These are phyloP conservation scores for Metarhizium humberi DNA, from an alignment of 2,329 filamentous ascomycete genomes.

Conservation along the genomic window DNA sequence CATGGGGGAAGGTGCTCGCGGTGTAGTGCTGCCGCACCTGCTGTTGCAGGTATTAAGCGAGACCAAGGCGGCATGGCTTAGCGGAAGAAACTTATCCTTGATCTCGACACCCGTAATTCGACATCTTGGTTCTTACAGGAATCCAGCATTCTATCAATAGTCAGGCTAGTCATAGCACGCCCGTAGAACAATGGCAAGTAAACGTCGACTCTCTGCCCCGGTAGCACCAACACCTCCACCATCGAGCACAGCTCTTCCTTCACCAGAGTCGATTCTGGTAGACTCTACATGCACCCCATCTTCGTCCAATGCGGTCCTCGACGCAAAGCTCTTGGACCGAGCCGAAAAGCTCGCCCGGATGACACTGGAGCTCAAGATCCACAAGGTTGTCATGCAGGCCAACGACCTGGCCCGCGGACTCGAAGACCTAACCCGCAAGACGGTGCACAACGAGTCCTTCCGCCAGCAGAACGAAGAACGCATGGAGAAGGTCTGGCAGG, in stretches of 20 bases:
- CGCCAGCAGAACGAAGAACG: constrained; percentile 19
- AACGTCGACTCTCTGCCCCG: constrained; percentile 6
- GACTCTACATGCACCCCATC: neutral
- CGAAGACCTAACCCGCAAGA: constrained; percentile 14
- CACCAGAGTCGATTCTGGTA: neutral
- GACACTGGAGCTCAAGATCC: constrained; percentile 27
- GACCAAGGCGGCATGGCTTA: neutral
- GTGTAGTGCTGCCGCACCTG: neutral
- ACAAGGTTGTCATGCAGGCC: constrained; percentile 16
- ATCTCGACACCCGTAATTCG: neutral
- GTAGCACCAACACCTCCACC: neutral
- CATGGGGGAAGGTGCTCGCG: neutral
- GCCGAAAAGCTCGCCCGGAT: constrained; percentile 26
- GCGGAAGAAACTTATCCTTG: too few relatives aligned
- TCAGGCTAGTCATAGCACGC: neutral
- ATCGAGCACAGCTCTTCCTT: neutral
- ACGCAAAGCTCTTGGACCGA: constrained; percentile 11
- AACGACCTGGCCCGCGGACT: constrained; percentile 22
- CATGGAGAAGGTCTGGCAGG: constrained; percentile 18
- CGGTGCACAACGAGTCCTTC: constrained; percentile 18
- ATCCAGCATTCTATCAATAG: neutral
- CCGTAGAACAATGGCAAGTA: constrained; percentile 1
- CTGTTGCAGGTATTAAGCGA: neutral
- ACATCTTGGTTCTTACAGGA: neutral
- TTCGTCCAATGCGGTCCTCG: neutral